phyloP scores from a whole-genome alignment of 2,329 filamentous ascomycete species.

The Orbilia ellipsospora region DNA sequence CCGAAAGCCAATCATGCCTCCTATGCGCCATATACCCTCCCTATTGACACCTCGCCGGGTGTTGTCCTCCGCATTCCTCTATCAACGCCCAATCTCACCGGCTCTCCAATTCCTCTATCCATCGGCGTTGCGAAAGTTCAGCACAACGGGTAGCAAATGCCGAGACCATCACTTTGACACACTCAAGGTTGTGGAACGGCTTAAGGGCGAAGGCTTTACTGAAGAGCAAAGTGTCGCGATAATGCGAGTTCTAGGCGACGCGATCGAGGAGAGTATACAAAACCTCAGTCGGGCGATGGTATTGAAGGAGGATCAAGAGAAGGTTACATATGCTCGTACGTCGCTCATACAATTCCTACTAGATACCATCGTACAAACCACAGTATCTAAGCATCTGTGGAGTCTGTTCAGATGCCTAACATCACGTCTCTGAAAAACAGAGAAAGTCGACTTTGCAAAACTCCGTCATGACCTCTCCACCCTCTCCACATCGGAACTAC shows the following conservation, averaged over 20 bases:
- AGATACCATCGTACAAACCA: background rate
- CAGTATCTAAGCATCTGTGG: too few relatives aligned
- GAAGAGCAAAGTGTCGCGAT: conserved; percentile 96
- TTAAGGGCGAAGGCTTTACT: conserved; percentile 91
- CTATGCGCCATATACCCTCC: conserved; percentile 11
- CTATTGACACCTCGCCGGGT: conserved; percentile 3
- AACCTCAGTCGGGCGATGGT: conserved; percentile 99
- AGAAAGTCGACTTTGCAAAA: conserved; percentile 98
- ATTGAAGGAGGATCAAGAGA: conserved; percentile 88
- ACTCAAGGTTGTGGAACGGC: conserved; percentile 91
- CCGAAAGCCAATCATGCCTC: conserved; percentile 13
- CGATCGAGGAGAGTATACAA: conserved; percentile 97
- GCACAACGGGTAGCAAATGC: conserved; percentile 71
- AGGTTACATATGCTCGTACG: conserved; percentile 74
- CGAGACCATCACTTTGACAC: conserved; percentile 98
- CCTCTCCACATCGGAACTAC: conserved; percentile 88
- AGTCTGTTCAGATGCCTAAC: background rate
- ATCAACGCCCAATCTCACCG: conserved; percentile 6
- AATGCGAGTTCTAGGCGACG: conserved; percentile 96
- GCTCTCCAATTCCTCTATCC: conserved; percentile 39
- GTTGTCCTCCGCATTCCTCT: conserved; percentile 26
- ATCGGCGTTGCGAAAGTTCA: conserved; percentile 66
- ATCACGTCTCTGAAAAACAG: conserved; percentile 58
- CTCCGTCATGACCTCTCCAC: conserved; percentile 92
- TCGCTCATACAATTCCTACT: background rate